Conservation (phyloP, 768 basidiomycete species). For the Trametes maxima region DNA sequence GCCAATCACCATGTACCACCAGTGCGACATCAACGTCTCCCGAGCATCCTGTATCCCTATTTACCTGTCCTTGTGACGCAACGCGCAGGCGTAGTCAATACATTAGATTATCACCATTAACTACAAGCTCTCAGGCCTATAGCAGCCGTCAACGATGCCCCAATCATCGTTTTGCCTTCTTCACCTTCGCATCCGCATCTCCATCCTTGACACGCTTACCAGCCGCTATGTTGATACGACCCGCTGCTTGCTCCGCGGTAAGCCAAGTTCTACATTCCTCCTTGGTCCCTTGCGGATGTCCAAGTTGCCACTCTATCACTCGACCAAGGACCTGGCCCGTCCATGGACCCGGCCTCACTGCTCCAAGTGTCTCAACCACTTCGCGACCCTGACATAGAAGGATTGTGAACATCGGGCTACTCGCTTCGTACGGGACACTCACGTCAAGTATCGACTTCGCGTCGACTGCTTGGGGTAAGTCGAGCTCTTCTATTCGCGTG, state of each 20-base stretch:
- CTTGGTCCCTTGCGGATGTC: constrained; percentile 64
- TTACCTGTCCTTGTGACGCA: neutral
- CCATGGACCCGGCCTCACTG: constrained; percentile 68
- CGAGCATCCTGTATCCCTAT: constrained; percentile 6
- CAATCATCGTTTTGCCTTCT: constrained; percentile 33
- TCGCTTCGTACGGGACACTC: constrained; percentile 33
- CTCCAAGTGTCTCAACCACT: constrained; percentile 54
- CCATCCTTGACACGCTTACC: constrained; percentile 32
- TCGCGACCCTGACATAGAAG: constrained; percentile 63
- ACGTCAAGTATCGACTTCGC: constrained; percentile 80
- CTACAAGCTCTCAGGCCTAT: neutral
- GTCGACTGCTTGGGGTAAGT: constrained; percentile 61
- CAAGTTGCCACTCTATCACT: constrained; percentile 86
- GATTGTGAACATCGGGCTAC: neutral
- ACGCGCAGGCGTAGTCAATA: constrained; percentile 16
- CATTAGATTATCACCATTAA: constrained; percentile 2
- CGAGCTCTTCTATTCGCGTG: constrained; percentile 59
- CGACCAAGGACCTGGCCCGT: constrained; percentile 62
- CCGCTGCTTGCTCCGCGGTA: constrained; percentile 49
- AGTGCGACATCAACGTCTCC: neutral
- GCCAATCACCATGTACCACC: constrained; percentile 9
- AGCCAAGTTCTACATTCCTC: constrained; percentile 77
- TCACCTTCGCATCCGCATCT: constrained; percentile 26
- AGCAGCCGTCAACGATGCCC: neutral
- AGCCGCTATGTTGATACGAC: constrained; percentile 39